Conservation (phyloP, 179 eudicot species). For the Heliamphora pulchella region DNA sequence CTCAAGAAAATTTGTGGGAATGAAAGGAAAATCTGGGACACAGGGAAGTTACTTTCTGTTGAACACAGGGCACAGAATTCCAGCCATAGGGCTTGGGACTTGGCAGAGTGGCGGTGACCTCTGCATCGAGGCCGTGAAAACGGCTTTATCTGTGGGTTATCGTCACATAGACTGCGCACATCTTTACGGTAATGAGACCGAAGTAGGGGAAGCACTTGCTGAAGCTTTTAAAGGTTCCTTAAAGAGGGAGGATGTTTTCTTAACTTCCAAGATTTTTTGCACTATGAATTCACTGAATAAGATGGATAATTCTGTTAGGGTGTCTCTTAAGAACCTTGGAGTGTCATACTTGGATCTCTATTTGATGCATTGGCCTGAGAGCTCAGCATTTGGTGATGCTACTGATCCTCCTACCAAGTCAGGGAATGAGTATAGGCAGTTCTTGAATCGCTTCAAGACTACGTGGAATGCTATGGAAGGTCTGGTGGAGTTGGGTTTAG, state of each 20-base stretch:
- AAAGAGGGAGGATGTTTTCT: conserved; percentile 30
- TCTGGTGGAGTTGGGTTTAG: conserved; percentile 28
- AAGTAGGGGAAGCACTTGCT: conserved; percentile 31
- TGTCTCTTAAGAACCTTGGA: conserved; percentile 32
- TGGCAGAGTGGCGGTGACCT: conserved; percentile 40
- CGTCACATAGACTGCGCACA: conserved; percentile 33
- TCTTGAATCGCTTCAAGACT: conserved; percentile 25
- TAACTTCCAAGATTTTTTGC: conserved; percentile 29
- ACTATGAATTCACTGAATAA: conserved; percentile 32
- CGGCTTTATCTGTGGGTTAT: conserved; percentile 26
- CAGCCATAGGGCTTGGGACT: conserved; percentile 36
- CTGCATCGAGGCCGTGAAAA: conserved; percentile 28
- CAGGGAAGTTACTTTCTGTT: conserved; percentile 25
- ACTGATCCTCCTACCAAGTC: conserved; percentile 32
- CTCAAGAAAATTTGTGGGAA: not conserved
- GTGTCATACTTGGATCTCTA: conserved; percentile 34
- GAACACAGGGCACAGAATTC: conserved; percentile 30
- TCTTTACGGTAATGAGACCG: conserved; percentile 34
- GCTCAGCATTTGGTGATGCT: conserved; percentile 33
- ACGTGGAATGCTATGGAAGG: conserved; percentile 34
- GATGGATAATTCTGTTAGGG: conserved; percentile 30
- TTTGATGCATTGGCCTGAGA: conserved; percentile 39
- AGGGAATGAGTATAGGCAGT: conserved; percentile 31
- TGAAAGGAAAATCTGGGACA: conserved; percentile 30
- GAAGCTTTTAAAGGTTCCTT: conserved; percentile 26